A percentile compares a stretch with the other conserved stretches of the same genome.
phyloP scores from a whole-genome alignment of 441 rosid genomes.

The Iberis amara region DNA sequence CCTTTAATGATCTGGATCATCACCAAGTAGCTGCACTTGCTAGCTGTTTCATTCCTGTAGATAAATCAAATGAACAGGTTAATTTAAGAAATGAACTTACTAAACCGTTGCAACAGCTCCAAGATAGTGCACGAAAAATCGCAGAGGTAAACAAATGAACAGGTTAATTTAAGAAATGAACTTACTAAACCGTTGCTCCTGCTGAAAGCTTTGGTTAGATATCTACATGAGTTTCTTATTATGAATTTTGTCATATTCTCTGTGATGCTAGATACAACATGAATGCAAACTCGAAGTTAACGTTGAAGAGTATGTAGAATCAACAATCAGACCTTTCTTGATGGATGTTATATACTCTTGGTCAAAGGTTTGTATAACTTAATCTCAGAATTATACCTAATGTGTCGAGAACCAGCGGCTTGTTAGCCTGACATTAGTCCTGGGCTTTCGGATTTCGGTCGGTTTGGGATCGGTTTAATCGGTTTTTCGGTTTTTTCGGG shows the following conservation, averaged over 20 bases:
- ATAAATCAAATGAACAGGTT: constrained; percentile 81
- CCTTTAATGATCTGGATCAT: constrained; percentile 90
- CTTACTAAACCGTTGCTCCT: constrained; percentile 66
- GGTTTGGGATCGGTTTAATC: too few relatives aligned
- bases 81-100: constrained; percentile 85
- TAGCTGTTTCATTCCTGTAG: constrained; percentile 98
- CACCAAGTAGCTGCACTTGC: constrained; percentile 98
- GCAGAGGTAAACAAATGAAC: constrained; percentile 77
- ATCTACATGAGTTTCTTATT: not conserved
- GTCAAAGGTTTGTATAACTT: constrained; percentile 69
- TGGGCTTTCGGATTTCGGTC: too few relatives aligned
- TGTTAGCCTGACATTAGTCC: too few relatives aligned
- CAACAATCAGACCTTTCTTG: constrained; percentile 85
- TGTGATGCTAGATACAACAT: constrained; percentile 67
- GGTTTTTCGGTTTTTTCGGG: too few relatives aligned
- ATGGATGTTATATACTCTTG: constrained; percentile 97
- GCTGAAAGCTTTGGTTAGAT: constrained; percentile 11
- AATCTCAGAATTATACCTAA: constrained; percentile 5
- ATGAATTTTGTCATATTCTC: constrained; percentile 10
- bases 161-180: constrained; percentile 77
- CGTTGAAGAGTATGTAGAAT: constrained; percentile 90
- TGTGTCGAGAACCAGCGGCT: too few relatives aligned
- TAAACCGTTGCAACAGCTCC: constrained; percentile 90
- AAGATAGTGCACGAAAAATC: constrained; percentile 89
- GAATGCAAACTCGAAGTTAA: constrained; percentile 89